A percentile compares a stretch with the other conserved stretches of the same genome.
phyloP scores from a whole-genome alignment of 2,329 filamentous ascomycete species.

The Fusarium temperatum region DNA sequence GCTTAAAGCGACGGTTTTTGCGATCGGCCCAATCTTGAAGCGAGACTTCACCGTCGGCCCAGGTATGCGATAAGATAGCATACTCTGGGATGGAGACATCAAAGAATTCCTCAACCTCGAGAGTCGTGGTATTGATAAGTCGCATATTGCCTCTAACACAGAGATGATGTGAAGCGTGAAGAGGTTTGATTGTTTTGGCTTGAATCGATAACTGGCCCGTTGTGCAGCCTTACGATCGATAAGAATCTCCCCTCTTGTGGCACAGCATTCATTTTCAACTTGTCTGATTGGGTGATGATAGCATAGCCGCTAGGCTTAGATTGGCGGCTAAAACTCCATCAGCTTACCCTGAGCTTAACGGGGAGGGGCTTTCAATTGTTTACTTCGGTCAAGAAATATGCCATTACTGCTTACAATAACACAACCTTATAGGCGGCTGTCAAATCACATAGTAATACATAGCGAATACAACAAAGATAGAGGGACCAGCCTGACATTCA shows the following conservation, averaged over 20 bases:
- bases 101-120: background rate
- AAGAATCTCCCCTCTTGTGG: too few relatives aligned
- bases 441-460: too few relatives aligned
- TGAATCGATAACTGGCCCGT: background rate
- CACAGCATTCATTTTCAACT: too few relatives aligned
- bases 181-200: background rate
- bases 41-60: background rate
- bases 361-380: too few relatives aligned
- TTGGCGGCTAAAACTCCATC: rapidly evolving
- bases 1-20: background rate
- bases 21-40: background rate
- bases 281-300: too few relatives aligned
- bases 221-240: background rate
- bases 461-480: too few relatives aligned
- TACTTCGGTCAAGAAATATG: too few relatives aligned
- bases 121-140: background rate
- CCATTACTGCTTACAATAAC: too few relatives aligned
- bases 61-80: background rate
- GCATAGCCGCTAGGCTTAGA: too few relatives aligned
- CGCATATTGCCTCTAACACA: background rate
- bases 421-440: too few relatives aligned
- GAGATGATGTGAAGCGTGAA: background rate
- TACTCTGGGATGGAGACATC: background rate
- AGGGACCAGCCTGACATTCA: too few relatives aligned
- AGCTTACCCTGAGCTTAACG: too few relatives aligned